A percentile compares a stretch with the other conserved stretches of the same genome.
Conservation (phyloP, 768 basidiomycete genomes). For the Pleurotus djamor region DNA sequence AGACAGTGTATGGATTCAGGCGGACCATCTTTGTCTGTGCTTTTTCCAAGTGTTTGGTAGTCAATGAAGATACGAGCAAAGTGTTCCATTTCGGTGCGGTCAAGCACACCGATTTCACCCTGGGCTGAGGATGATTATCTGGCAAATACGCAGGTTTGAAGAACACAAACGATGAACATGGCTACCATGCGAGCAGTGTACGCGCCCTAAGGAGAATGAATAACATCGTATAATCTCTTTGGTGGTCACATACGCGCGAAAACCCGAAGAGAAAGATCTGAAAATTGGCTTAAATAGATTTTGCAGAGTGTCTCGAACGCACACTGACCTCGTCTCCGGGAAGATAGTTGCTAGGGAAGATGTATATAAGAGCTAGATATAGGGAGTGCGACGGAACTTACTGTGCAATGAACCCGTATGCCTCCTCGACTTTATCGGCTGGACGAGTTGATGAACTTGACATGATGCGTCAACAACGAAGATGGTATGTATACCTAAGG, state of each 20-base stretch:
- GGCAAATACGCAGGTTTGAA: not conserved
- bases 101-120: conserved; percentile 72
- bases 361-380: not conserved
- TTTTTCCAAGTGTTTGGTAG: conserved; percentile 62
- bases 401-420: conserved; percentile 81
- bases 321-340: conserved; percentile 66
- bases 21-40: conserved; percentile 42
- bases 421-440: conserved; percentile 78
- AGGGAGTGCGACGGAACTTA: no score
- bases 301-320: not conserved
- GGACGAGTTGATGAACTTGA: not conserved
- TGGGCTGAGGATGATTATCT: conserved; percentile 20
- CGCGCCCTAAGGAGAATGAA: conserved; percentile 73
- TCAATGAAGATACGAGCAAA: conserved; percentile 63
- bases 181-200: conserved; percentile 78
- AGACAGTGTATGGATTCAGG: no score
- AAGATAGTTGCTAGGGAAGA: conserved; percentile 53
- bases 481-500: conserved; percentile 42
- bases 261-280: conserved; percentile 81
- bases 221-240: no score
- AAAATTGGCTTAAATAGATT: conserved; percentile 7
- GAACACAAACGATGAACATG: conserved; percentile 53
- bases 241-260: no score
- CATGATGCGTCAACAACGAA: conserved; percentile 5
- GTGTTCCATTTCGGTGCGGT: conserved; percentile 69